Evolutionary conservation across 345 rosid species (phyloP), one percentile per base, ranked within the genome.

Genomic region (Gossypium herbaceum): DNA sequence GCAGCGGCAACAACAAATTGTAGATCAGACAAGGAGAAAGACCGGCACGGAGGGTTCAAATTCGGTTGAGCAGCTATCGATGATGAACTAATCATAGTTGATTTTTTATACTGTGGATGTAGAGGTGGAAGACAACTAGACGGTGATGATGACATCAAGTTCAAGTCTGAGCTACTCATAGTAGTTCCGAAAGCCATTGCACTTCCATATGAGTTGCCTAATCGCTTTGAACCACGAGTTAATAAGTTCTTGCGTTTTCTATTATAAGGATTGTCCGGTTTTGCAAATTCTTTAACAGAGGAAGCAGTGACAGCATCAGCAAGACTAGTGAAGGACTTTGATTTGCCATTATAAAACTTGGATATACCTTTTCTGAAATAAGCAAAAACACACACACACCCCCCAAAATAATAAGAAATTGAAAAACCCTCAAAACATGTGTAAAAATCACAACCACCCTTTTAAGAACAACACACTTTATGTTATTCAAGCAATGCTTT

Each of bases 271-370:
- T 78, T 76, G 57, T 82, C 87, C 0, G 85, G 87, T 75, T 86
- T 86, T 4, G 76, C 83, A 24, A 86, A 60, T 54, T 84, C 87
- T 57, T 80, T 67, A 48, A 79, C 44, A 0, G 83, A 84, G 25
- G 73, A 67, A 69, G 58, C 68, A 43, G 78, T 68, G 19, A 79
- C 83, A 0, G 80, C 84, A 66, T 82, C 89, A 48, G 78, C 84
- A 34, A 84, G 79, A 68, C 87, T 76, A 9, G 87, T 84, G 78
- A 86, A 86, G 15, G 89, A 86, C 78, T 80, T 86, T 64, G 89
- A 84, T 70, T 76, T 86, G 61, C 89, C 84, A 64, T 9, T 73
- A 66, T 86, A 84, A 69, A 82, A 86, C 27, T 77, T 82, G 59
- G 87, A 86, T 65, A 73, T 82, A 66, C 84, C 82, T 70, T 62